Percentiles rank a stretch among this genome's conserved stretches.
Evolutionary conservation across 805 yeast genomes (phyloP).

Genomic region (Candida nitratophila): DNA sequence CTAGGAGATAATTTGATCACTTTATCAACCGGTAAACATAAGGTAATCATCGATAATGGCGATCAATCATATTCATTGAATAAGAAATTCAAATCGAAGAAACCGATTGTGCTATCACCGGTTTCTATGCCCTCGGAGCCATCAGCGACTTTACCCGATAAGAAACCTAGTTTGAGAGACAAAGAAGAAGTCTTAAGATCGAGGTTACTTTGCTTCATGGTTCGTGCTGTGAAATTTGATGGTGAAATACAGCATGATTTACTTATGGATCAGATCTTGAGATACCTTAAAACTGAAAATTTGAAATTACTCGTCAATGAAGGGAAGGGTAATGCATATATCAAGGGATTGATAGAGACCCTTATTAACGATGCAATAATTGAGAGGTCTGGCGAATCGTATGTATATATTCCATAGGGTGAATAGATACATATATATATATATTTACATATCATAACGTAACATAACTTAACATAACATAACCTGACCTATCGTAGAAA

Average conservation of each 20-base stretch:
- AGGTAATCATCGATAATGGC: slow-evolving; percentile 14
- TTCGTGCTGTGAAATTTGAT: slow-evolving; percentile 26
- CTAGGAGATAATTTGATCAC: slow-evolving; percentile 25
- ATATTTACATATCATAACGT: no score
- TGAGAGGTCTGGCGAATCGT: slow-evolving; percentile 11
- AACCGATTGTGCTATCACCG: slow-evolving; percentile 17
- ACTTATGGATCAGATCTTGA: slow-evolving; percentile 26
- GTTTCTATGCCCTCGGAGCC: slow-evolving; percentile 16
- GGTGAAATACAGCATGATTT: slow-evolving; percentile 19
- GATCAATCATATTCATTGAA: neutral
- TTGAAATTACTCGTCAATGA: neutral
- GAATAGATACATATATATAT: no score
- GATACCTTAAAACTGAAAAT: slow-evolving; percentile 4
- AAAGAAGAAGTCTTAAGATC: neutral
- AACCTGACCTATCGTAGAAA: no score
- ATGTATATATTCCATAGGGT: slow-evolving; percentile 10
- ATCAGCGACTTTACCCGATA: neutral
- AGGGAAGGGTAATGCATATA: slow-evolving; percentile 5
- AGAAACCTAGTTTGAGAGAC: neutral
- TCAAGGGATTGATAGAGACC: slow-evolving; percentile 27
- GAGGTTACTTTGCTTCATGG: neutral
- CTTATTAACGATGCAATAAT: slow-evolving; percentile 31
- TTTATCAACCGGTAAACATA: slow-evolving; percentile 26
- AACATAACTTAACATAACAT: no score
- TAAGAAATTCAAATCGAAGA: neutral